Evolutionary conservation across 208 protist genomes (phyloP).

Genomic region (Wallacemonas rigidus): DNA sequence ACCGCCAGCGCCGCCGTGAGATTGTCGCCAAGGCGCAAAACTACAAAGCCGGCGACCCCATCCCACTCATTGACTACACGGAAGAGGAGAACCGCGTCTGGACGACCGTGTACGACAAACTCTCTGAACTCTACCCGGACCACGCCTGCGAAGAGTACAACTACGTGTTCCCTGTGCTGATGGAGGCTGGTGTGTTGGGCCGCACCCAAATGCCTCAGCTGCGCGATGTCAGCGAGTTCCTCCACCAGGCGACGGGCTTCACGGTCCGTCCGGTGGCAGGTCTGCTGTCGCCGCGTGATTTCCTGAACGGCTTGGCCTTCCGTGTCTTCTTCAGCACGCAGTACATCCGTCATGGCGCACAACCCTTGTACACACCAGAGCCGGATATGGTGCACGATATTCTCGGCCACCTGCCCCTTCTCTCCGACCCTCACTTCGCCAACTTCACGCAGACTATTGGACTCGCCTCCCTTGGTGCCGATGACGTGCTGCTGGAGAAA

Average conservation of each 20-base stretch:
- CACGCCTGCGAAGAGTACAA: slow-evolving; percentile 95
- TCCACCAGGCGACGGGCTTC: slow-evolving; percentile 93
- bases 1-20: slow-evolving; percentile 85
- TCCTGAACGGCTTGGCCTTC: slow-evolving; percentile 96
- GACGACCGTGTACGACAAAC: slow-evolving; percentile 80
- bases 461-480: slow-evolving; percentile 95
- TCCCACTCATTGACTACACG: slow-evolving; percentile 93
- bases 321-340: slow-evolving; percentile 97
- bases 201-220: slow-evolving; percentile 94
- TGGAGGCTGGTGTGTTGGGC: slow-evolving; percentile 92
- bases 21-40: slow-evolving; percentile 69
- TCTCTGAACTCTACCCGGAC: slow-evolving; percentile 88
- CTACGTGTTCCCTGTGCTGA: slow-evolving; percentile 91
- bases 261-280: slow-evolving; percentile 93
- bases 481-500: slow-evolving; percentile 92
- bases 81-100: slow-evolving; percentile 92
- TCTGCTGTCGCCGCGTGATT: slow-evolving; percentile 94
- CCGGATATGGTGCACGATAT: slow-evolving; percentile 96
- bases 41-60: slow-evolving; percentile 83
- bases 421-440: slow-evolving; percentile 96
- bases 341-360: slow-evolving; percentile 95
- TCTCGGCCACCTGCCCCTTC: slow-evolving; percentile 96
- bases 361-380: slow-evolving; percentile 97
- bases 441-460: slow-evolving; percentile 97
- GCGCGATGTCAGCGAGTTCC: slow-evolving; percentile 90